Conservation (phyloP, 306 rosid genomes). For the Ormosia emarginata region DNA sequence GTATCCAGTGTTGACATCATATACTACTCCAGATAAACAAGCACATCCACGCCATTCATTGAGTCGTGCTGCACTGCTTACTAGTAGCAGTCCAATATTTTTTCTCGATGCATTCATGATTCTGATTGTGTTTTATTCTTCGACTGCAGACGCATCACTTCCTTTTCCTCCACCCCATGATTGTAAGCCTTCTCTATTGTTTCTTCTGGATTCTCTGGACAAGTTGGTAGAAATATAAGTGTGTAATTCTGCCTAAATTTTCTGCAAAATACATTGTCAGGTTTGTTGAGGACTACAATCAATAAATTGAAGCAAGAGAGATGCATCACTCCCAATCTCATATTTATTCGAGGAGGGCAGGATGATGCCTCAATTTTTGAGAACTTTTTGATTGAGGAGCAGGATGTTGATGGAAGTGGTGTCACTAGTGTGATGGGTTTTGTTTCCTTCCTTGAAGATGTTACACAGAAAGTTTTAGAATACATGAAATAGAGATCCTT, state of each 20-base stretch:
- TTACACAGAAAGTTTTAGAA: slow-evolving; percentile 64
- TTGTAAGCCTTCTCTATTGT: slow-evolving; percentile 48
- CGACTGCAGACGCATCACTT: slow-evolving; percentile 73
- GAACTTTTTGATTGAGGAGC: slow-evolving; percentile 91
- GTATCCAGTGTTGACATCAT: slow-evolving; percentile 85
- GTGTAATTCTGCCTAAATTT: slow-evolving; percentile 10
- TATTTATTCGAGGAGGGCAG: slow-evolving; percentile 80
- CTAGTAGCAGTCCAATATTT: slow-evolving; percentile 94
- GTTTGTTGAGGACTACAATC: slow-evolving; percentile 71
- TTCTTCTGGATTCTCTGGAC: not conserved
- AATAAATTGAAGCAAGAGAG: slow-evolving; percentile 82
- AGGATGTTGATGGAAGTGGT: slow-evolving; percentile 88
- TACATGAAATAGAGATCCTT: slow-evolving; percentile 56
- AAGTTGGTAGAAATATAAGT: not conserved
- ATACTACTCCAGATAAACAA: slow-evolving; percentile 75
- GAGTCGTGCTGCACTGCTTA: slow-evolving; percentile 89
- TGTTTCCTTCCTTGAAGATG: slow-evolving; percentile 68
- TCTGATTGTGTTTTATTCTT: slow-evolving; percentile 83
- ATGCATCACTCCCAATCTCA: slow-evolving; percentile 87
- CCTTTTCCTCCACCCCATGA: slow-evolving; percentile 97
- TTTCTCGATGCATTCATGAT: slow-evolving; percentile 91
- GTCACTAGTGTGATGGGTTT: slow-evolving; percentile 83
- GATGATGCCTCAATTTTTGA: slow-evolving; percentile 86
- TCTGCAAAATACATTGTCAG: slow-evolving; percentile 39
- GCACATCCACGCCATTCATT: slow-evolving; percentile 89